Evolutionary conservation across 257 asterid genomes (phyloP).

Genomic region (Striga asiatica): DNA sequence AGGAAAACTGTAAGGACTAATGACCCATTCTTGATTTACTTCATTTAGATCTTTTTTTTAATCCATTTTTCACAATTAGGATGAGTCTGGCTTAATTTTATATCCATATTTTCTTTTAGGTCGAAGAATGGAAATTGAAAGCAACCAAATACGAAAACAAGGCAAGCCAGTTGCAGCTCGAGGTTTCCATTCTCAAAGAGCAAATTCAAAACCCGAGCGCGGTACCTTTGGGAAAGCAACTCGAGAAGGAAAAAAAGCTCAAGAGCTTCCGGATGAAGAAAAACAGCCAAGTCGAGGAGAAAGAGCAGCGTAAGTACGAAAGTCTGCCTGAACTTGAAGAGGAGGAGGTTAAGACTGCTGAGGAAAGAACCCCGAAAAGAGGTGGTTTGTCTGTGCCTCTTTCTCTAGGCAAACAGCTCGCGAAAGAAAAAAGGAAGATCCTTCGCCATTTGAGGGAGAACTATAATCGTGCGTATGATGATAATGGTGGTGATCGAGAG

Average conservation of each 20-base stretch:
- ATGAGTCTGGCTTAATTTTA: too few species aligned
- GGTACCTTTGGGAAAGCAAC: slow-evolving; percentile 24
- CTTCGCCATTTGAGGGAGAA: slow-evolving; percentile 27
- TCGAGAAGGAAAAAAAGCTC: slow-evolving; percentile 24
- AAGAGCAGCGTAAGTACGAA: background rate
- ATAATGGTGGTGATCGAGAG: background rate
- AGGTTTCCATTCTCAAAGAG: slow-evolving; percentile 26
- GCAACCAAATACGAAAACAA: slow-evolving; percentile 38
- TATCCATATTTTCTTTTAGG: too few species aligned
- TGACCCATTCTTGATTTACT: too few species aligned
- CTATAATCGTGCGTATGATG: too few species aligned
- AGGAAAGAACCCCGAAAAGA: too few species aligned
- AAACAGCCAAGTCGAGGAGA: slow-evolving; percentile 9
- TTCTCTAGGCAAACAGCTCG: slow-evolving; percentile 59
- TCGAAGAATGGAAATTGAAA: slow-evolving; percentile 62
- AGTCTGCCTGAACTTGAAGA: background rate
- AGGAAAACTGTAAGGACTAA: slow-evolving; percentile 36
- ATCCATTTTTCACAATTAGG: too few species aligned
- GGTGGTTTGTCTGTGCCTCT: slow-evolving; percentile 31
- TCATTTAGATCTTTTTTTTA: too few species aligned
- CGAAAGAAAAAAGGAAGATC: slow-evolving; percentile 52
- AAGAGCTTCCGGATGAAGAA: slow-evolving; percentile 14
- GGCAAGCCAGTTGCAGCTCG: slow-evolving; percentile 31
- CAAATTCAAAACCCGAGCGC: slow-evolving; percentile 25
- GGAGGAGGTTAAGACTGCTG: background rate